Percentiles rank a stretch among this genome's conserved stretches.
Conservation (phyloP, 768 basidiomycete species). For the Tricholoma flavovirens region DNA sequence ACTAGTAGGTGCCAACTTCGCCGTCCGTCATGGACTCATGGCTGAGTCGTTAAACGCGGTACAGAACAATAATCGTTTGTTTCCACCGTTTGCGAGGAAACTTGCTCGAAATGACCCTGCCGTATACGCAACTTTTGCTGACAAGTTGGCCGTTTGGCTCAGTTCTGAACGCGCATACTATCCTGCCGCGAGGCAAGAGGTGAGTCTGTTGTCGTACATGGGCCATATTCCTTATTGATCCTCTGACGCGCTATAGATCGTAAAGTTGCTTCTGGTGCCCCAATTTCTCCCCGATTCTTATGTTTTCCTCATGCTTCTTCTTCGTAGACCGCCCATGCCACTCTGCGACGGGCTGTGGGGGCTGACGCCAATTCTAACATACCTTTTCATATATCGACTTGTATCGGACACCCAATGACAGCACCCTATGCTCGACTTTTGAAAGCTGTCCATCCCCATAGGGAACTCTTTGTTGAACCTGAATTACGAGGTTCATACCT, state of each 20-base stretch:
- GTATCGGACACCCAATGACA: constrained; percentile 26
- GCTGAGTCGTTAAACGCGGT: constrained; percentile 14
- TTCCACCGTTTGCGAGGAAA: constrained; percentile 28
- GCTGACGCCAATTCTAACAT: constrained; percentile 12
- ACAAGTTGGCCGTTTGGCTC: constrained; percentile 42
- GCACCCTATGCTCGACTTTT: constrained; percentile 31
- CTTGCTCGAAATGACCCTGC: constrained; percentile 23
- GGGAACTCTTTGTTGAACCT: constrained; percentile 28
- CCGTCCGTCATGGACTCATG: no score
- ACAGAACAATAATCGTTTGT: constrained; percentile 33
- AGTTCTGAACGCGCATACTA: constrained; percentile 49
- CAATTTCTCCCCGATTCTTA: not conserved
- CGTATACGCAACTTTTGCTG: constrained; percentile 21
- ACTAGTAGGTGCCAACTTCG: no score
- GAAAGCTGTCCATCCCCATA: constrained; percentile 23
- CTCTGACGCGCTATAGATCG: constrained; percentile 31
- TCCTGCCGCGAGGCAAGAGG: constrained; percentile 40
- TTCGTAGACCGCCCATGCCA: constrained; percentile 32
- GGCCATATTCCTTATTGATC: constrained; percentile 3
- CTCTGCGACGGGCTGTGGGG: constrained; percentile 26
- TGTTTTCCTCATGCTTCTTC: not conserved
- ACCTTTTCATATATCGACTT: constrained; percentile 26
- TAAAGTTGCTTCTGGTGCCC: constrained; percentile 42
- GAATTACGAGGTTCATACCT: constrained; percentile 24
- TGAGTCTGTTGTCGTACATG: constrained; percentile 18